Evolutionary conservation across 129 eudicot genomes (phyloP), one percentile per base, ranked within the genome.

Genomic region (Flaveria robusta): DNA sequence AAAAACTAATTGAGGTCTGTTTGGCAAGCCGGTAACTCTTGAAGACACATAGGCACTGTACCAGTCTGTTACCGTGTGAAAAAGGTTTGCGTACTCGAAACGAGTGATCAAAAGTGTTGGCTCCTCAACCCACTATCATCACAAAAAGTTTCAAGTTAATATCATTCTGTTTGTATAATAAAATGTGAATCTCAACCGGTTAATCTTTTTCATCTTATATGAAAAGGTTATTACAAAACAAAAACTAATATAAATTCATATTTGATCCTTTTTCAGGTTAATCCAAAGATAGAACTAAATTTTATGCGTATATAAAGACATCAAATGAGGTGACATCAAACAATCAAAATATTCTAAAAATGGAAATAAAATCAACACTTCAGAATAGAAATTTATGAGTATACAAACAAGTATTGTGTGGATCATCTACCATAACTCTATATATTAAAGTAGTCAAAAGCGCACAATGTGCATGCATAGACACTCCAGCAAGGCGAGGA

Each of bases 11-110:
- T 81, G 89, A 55, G 99, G 97, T 29, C 99, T 87, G 58, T 77
- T 84, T 49, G 96, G 96, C 87, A 95, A 80, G 77, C 99, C 99
- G 16, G 84, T 74, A 56, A 80, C 84, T 67, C 84, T 86, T 69
- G 99, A 91, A 67, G 96, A 86, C 68, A 89, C 97, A 45, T 95
- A 95, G 56, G 99, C 90, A 68, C 97, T 91, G 77, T 95, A 95
- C 97, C 97, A 95, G 71, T 95, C 99, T n/a, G 97, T 95, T 51
- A 89, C 68, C 0, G 99, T 91, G 87, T 95, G 99, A 75, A 95
- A 95, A 29, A 95, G 64, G 84, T 95, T 95, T 31, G 99, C 99
- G 78, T 95, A 95, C 87, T 95, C 99, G 59, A 76, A 95, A 49
- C 99, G 97, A 11, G 97, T 95, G 56, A 91, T 84, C 79, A 95